A percentile compares a stretch with the other conserved stretches of the same genome.
Evolutionary conservation across 73 alveolate species (phyloP).

Genomic region (Urostyla sp.): DNA sequence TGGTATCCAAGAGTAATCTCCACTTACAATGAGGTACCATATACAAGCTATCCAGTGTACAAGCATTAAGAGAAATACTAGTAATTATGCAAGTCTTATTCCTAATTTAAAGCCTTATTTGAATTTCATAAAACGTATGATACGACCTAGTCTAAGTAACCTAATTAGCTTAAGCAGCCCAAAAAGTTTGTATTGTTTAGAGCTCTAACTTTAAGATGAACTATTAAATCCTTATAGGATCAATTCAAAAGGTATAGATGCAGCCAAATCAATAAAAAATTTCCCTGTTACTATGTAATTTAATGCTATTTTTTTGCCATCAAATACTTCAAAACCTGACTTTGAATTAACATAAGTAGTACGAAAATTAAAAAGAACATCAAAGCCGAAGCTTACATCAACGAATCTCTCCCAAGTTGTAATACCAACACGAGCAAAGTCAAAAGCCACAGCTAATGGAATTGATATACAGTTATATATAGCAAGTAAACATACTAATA

Average conservation of each 20-base stretch:
- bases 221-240: not conserved
- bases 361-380: conserved; percentile 62
- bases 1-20: conserved; percentile 66
- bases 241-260: conserved; percentile 68
- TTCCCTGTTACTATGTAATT: conserved; percentile 47
- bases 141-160: conserved; percentile 57
- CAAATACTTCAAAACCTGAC: conserved; percentile 70
- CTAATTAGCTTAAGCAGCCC: conserved; percentile 67
- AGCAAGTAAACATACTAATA: conserved; percentile 69
- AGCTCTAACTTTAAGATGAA: conserved; percentile 12
- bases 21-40: conserved; percentile 62
- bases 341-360: conserved; percentile 66
- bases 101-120: conserved; percentile 55
- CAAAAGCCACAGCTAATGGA: conserved; percentile 77
- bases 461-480: conserved; percentile 65
- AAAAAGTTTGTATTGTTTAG: conserved; percentile 20
- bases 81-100: conserved; percentile 52
- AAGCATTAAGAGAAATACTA: conserved; percentile 54
- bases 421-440: conserved; percentile 38
- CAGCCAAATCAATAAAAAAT: conserved; percentile 67
- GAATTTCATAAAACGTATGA: conserved; percentile 54
- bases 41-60: conserved; percentile 75
- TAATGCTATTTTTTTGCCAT: conserved; percentile 25
- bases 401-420: conserved; percentile 32
- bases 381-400: conserved; percentile 56